Percentiles rank a stretch among this genome's conserved stretches.
phyloP scores from a whole-genome alignment of 345 rosid species.

The Arabis alpina region DNA sequence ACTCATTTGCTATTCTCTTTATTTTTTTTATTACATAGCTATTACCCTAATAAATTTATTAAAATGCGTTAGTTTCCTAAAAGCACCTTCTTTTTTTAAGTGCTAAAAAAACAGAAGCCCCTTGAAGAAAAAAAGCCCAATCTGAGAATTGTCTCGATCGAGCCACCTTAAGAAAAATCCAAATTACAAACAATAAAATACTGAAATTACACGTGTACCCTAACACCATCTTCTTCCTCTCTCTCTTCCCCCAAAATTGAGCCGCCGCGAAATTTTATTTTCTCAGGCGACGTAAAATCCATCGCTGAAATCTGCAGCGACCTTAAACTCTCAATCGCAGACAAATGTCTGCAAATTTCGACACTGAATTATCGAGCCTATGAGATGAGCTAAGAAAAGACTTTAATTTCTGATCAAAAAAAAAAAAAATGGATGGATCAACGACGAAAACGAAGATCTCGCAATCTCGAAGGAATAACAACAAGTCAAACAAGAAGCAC shows the following conservation, averaged over 20 bases:
- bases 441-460: slow-evolving; percentile 69
- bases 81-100: too few relatives aligned
- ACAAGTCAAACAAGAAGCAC: slow-evolving; percentile 66
- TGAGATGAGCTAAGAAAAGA: slow-evolving; percentile 20
- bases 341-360: background rate
- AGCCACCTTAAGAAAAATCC: background rate
- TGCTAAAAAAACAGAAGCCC: too few relatives aligned
- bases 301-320: background rate
- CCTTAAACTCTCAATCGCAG: background rate
- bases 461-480: slow-evolving; percentile 52
- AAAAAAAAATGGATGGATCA: slow-evolving; percentile 49
- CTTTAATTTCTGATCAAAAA: background rate
- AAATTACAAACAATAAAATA: background rate
- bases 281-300: slow-evolving; percentile 35
- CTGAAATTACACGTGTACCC: slow-evolving; percentile 31
- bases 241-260: slow-evolving; percentile 26
- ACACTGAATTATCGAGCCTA: slow-evolving; percentile 14
- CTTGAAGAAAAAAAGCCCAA: slow-evolving; percentile 8
- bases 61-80: too few relatives aligned
- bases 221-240: slow-evolving; percentile 18
- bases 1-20: too few relatives aligned
- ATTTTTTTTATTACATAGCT: too few relatives aligned
- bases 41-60: too few relatives aligned
- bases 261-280: slow-evolving; percentile 29
- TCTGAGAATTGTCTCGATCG: background rate